Evolutionary conservation across 2,329 filamentous ascomycete genomes (phyloP).

Genomic region (Penicillium sp.): DNA sequence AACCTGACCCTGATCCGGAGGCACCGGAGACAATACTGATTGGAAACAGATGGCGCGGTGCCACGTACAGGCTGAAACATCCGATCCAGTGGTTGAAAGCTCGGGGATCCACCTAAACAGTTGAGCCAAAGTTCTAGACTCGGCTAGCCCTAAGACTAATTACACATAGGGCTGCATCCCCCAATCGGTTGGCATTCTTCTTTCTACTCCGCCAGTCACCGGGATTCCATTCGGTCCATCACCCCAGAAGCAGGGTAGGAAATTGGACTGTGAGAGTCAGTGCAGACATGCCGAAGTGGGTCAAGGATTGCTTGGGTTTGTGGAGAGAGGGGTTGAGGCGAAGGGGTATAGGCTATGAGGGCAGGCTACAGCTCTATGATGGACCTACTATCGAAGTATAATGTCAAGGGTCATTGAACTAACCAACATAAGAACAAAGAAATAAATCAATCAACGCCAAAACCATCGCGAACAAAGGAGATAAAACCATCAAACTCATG

Average conservation of each 20-base stretch:
- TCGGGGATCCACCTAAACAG: neutral
- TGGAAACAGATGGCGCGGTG: constrained; percentile 2
- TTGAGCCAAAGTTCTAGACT: constrained; percentile 4
- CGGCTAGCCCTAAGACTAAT: constrained; percentile 2
- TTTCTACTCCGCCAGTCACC: constrained; percentile 7
- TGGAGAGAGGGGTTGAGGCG: too few species aligned
- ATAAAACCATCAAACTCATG: constrained; percentile 32
- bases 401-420: constrained; percentile 2
- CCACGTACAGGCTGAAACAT: constrained; percentile 6
- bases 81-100: constrained; percentile 3
- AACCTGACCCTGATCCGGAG: too few species aligned
- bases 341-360: neutral
- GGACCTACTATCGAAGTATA: neutral
- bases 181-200: constrained; percentile 1
- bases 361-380: neutral
- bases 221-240: constrained; percentile 12
- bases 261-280: neutral
- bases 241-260: constrained; percentile 5
- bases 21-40: constrained; percentile 9
- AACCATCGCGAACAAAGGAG: constrained; percentile 13
- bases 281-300: neutral
- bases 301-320: too few species aligned
- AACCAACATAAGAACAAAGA: constrained; percentile 10
- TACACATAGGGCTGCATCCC: neutral
- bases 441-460: constrained; percentile 10